Evolutionary conservation across 2,329 filamentous ascomycete genomes (phyloP), one percentile per base, ranked within the genome.

Genomic region (Hansfordia pulvinata): DNA sequence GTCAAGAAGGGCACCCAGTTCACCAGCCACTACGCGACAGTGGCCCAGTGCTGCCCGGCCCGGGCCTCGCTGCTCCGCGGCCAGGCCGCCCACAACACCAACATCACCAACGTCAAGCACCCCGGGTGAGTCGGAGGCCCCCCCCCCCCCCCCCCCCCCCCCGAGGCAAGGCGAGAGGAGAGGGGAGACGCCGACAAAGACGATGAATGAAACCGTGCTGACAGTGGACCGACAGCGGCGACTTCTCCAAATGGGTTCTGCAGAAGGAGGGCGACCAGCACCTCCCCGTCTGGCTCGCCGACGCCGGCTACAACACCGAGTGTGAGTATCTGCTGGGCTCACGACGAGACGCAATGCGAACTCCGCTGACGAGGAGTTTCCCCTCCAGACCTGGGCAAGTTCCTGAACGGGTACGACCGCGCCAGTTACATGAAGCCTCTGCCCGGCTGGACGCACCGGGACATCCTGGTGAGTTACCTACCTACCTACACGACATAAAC

Each of bases 311-410:
- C 42, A 67, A 69, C 35, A 81, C 76, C 0, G 81, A 78, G 40
- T 83, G n/a, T n/a, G n/a, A n/a, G n/a, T n/a, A n/a, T n/a, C n/a
- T n/a, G n/a, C n/a, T n/a, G n/a, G n/a, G n/a, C n/a, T n/a, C n/a
- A n/a, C n/a, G n/a, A n/a, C n/a, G n/a, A n/a, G n/a, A n/a, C n/a
- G n/a, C n/a, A n/a, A n/a, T n/a, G n/a, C n/a, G n/a, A n/a, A n/a
- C n/a, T n/a, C n/a, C n/a, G n/a, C n/a, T n/a, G n/a, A n/a, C n/a
- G n/a, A n/a, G n/a, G n/a, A n/a, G n/a, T n/a, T n/a, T n/a, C n/a
- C n/a, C n/a, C n/a, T n/a, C n/a, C n/a, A n/a, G n/a, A 82, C 38
- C 69, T 68, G 0, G 78, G 74, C n/a, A 83, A 84, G 42, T 54
- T 81, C 4, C 76, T 77, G 51, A 83, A 83, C 36, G 57, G 62